phyloP scores from a whole-genome alignment of 768 basidiomycete genomes.

The Hirschioporus abietinus region DNA sequence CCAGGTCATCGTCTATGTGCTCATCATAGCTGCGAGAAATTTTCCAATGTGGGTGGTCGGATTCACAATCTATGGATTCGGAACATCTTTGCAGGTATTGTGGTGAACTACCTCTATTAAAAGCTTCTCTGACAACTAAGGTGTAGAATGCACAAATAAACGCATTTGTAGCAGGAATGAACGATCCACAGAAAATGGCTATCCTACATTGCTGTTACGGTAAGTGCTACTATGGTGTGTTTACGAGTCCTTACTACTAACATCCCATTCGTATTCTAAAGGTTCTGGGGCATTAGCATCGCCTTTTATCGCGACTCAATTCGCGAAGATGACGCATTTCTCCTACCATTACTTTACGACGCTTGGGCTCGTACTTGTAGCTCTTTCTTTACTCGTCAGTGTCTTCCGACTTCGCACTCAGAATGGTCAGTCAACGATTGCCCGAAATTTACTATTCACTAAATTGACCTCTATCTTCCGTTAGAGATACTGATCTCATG shows the following conservation, averaged over 20 bases:
- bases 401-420: constrained; percentile 70
- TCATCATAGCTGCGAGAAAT: constrained; percentile 52
- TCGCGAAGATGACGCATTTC: constrained; percentile 61
- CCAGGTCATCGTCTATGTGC: constrained; percentile 48
- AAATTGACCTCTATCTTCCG: background rate
- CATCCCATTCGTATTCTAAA: constrained; percentile 14
- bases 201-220: constrained; percentile 63
- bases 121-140: background rate
- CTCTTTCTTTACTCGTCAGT: constrained; percentile 41
- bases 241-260: background rate
- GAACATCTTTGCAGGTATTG: constrained; percentile 39
- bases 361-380: constrained; percentile 55
- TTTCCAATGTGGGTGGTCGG: constrained; percentile 58
- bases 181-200: constrained; percentile 60
- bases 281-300: constrained; percentile 36
- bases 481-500: background rate
- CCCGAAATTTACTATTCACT: no score
- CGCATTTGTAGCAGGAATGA: constrained; percentile 58
- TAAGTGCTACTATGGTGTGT: constrained; percentile 12
- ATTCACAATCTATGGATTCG: constrained; percentile 44
- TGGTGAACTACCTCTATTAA: background rate
- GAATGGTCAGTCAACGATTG: constrained; percentile 43
- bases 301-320: constrained; percentile 79
- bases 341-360: constrained; percentile 74
- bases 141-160: constrained; percentile 66